Evolutionary conservation across 2,329 filamentous ascomycete genomes (phyloP), one percentile per base, ranked within the genome.

Genomic region (Sporothrix euskadiensis): DNA sequence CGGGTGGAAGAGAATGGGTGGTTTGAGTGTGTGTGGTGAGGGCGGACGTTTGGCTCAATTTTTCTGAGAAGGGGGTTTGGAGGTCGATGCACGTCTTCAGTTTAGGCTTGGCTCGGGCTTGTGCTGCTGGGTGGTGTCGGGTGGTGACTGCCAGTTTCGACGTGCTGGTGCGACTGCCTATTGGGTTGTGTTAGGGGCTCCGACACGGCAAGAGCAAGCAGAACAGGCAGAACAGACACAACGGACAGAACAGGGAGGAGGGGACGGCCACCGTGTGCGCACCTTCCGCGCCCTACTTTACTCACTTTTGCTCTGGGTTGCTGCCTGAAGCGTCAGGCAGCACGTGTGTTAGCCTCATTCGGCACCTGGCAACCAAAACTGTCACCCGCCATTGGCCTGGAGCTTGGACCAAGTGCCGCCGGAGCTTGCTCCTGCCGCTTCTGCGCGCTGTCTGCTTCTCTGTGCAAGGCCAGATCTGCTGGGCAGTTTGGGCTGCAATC

Each of bases 31-130:
- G 49, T 19, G 71, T 47, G 26, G 49, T 49, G 63, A 52, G 63
- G 35, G 63, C 44, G 47, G 49, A 72, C 44, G 73, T 71, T 35
- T 73, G 73, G 66, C 59, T 71, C 41, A 74, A 61, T 74, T 74
- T 74, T 74, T 74, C 66, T 32, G 71, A 47, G 56, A 72, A 70
- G 71, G 70, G 70, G 71, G 35, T 22, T 57, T 65, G 14, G 7
- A 65, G 65, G 70, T 72, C 56, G 73, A 74, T 72, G 70, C 70
- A 69, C 54, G 44, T 41, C 54, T 44, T 66, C 41, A 22, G 63
- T 66, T 49, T 16, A 39, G 56, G 68, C 52, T 26, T 65, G 57
- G 59, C 59, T 49, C 14, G 56, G 39, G 56, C 61, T 35, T 26
- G 35, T 49, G 59, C 22, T 49, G 69, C 26, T 49, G 22, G 59